Conservation (phyloP, 345 rosid genomes). For the Populus alba region DNA sequence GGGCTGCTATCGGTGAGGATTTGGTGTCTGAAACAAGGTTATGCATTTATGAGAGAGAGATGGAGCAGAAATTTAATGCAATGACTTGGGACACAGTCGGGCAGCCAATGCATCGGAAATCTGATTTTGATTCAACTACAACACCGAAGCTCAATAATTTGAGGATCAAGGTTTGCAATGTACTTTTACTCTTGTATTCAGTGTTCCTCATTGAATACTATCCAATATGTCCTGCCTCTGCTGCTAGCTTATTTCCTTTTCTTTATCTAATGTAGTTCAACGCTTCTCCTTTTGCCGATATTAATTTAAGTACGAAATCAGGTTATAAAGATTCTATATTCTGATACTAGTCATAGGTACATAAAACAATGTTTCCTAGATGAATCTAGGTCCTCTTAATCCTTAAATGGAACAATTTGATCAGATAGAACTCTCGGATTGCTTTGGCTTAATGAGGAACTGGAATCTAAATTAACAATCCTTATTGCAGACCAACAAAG, state of each 20-base stretch:
- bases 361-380: not conserved
- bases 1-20: not conserved
- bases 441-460: not conserved
- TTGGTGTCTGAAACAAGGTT: not conserved
- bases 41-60: not conserved
- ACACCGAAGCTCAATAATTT: not conserved
- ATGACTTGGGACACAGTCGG: not conserved
- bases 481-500: not conserved
- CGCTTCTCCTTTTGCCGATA: not conserved
- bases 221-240: not conserved
- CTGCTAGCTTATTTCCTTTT: not conserved
- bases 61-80: not conserved
- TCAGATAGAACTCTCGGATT: not conserved
- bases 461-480: not conserved
- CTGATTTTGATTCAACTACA: not conserved
- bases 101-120: not conserved
- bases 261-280: not conserved
- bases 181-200: not conserved
- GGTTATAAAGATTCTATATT: too few relatives aligned
- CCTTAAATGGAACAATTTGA: not conserved
- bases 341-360: not conserved
- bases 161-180: not conserved
- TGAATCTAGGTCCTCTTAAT: not conserved
- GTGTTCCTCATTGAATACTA: not conserved
- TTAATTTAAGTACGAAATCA: too few relatives aligned